phyloP scores from a whole-genome alignment of 2,329 filamentous ascomycete species.

The Colletotrichum limetticola region DNA sequence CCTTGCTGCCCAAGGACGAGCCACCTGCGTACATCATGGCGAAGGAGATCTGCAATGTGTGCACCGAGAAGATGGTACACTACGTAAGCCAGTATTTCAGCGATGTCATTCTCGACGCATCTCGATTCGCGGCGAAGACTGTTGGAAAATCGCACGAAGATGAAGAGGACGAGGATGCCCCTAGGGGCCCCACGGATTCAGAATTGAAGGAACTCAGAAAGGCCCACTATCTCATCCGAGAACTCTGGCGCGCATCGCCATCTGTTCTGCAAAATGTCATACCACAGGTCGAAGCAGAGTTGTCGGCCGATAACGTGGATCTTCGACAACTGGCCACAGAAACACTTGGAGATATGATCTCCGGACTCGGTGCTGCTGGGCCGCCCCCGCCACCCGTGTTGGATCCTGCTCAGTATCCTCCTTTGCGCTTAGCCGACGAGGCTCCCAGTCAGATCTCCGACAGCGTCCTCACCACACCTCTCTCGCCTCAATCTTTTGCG shows the following conservation, averaged over 20 bases:
- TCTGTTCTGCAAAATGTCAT: conserved; percentile 92
- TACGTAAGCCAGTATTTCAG: conserved; percentile 97
- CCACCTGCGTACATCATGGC: conserved; percentile 97
- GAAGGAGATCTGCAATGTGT: conserved; percentile 90
- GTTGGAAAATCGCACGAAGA: conserved; percentile 69
- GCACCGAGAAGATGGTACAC: conserved; percentile 92
- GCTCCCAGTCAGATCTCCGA: conserved; percentile 58
- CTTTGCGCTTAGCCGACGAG: conserved; percentile 72
- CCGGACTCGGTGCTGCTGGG: conserved; percentile 91
- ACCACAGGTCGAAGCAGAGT: conserved; percentile 90
- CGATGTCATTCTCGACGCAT: conserved; percentile 93
- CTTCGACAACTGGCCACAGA: conserved; percentile 90
- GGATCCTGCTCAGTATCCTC: conserved; percentile 88
- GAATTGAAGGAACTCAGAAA: conserved; percentile 90
- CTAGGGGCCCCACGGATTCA: conserved; percentile 77
- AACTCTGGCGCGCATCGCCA: conserved; percentile 93
- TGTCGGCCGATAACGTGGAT: conserved; percentile 89
- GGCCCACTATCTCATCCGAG: conserved; percentile 87
- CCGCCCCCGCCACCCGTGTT: conserved; percentile 78
- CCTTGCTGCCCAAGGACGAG: conserved; percentile 85
- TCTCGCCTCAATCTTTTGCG: conserved; percentile 89
- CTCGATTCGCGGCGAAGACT: conserved; percentile 63
- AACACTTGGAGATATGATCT: conserved; percentile 93
- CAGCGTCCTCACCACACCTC: conserved; percentile 81
- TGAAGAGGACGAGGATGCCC: conserved; percentile 71